phyloP scores from a whole-genome alignment of 2,329 filamentous ascomycete genomes.

The Alternaria brassicicola region DNA sequence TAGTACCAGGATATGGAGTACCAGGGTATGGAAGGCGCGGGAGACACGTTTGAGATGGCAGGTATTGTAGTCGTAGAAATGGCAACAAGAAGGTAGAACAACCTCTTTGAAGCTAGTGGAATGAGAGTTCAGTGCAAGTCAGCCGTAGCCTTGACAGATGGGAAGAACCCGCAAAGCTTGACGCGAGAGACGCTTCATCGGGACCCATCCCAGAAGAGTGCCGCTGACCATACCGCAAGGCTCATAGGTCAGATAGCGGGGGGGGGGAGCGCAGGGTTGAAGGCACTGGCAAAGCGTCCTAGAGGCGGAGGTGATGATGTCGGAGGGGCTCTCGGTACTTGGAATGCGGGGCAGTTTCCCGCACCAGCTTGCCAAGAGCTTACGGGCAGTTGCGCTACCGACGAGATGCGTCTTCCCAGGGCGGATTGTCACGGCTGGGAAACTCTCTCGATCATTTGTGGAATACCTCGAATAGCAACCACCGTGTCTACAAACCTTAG shows the following conservation, averaged over 20 bases:
- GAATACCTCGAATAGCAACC: not conserved
- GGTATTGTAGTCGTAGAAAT: not conserved
- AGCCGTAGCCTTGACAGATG: constrained; percentile 1
- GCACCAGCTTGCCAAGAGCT: constrained; percentile 21
- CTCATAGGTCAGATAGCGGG: constrained; percentile 12
- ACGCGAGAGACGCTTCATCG: not conserved
- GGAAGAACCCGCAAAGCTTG: constrained; percentile 10
- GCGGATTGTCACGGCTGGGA: not conserved
- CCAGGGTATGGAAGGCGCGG: too few relatives aligned
- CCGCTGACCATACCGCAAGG: constrained; percentile 9
- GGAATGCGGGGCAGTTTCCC: constrained; percentile 18
- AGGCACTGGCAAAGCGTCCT: constrained; percentile 16
- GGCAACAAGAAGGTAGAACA: not conserved
- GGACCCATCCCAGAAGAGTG: not conserved
- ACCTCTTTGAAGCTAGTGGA: not conserved
- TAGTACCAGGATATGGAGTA: too few relatives aligned
- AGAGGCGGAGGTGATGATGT: constrained; percentile 14
- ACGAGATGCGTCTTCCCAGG: not conserved
- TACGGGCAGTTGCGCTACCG: constrained; percentile 2
- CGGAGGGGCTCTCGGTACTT: constrained; percentile 22
- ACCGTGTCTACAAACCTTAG: not conserved
- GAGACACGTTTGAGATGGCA: not conserved
- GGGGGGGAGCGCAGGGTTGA: not conserved
- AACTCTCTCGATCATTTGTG: not conserved
- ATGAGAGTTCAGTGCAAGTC: not conserved